Base-by-base conservation (phyloP, 192 early-diverging fungal species). In the Podila epicladia region DNA sequence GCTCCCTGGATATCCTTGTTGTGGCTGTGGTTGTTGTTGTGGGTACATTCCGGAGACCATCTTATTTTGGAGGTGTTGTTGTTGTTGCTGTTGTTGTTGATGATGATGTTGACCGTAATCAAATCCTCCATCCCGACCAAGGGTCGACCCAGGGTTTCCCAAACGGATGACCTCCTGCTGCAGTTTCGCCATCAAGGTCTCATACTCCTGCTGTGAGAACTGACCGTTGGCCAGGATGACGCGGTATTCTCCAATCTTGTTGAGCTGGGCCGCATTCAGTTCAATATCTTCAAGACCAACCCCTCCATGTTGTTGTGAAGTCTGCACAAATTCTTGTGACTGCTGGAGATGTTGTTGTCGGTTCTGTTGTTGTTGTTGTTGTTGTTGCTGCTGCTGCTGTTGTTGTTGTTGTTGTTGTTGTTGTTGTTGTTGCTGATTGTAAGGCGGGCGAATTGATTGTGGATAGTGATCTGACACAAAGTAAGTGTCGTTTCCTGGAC, bases 401-500 rank as follows among this genome's bases (percentile, higher is more conserved):
- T 59, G 58, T 29, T 59, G 58, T 7, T 13, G 26, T 28, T 31
- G 28, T 3, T 50, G 59, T 5, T 58, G 38, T 8, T 69, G 45
- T 3, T 45, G 48, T 29, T 60, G 58, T 4, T 32, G 58, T 1
- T 15, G 26, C 12, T 31, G 28, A 15, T 61, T 32, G 13, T 45
- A 15, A 15, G 41, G 15, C 41, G 15, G 41, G 41, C 41, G 41
- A 45, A 45, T 12, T 0, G 2, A 5, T 6, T 61, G 59, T 26
- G 31, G 0, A 11, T 61, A 19, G 31, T 62, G 75, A 24, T 71
- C 65, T 5, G n/a, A 11, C 5, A 37, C 61, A 71, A 79, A 79
- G 29, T 72, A 79, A 3, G 69, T 66, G 15, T 79, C 70, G 31
- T 77, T 69, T 33, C 66, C 75, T 6, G 58, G 29, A n/a, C 55